phyloP scores from a whole-genome alignment of 176 grass and related monocot genomes.

The Hordeum marinum region DNA sequence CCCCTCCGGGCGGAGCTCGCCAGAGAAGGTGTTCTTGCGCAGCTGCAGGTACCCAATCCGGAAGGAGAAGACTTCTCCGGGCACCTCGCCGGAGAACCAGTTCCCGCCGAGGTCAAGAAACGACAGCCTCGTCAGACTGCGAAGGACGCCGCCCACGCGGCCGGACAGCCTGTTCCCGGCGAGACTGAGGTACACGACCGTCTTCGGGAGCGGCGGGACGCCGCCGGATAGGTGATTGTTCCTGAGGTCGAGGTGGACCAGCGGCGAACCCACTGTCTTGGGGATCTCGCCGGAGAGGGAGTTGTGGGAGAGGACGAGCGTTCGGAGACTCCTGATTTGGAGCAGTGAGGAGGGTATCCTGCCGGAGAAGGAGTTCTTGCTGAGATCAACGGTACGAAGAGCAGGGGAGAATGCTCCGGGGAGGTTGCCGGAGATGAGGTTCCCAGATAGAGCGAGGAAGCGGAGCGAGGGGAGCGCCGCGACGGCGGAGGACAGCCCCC shows the following conservation, averaged over 20 bases:
- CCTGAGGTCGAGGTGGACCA: slow-evolving; percentile 67
- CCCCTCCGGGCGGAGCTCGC: slow-evolving; percentile 38
- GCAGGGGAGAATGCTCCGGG: slow-evolving; percentile 27
- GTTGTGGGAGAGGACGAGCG: slow-evolving; percentile 71
- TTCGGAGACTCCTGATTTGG: slow-evolving; percentile 24
- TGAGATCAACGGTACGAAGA: slow-evolving; percentile 67
- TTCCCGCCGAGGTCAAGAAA: slow-evolving; percentile 80
- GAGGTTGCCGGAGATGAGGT: slow-evolving; percentile 49
- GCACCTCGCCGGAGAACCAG: slow-evolving; percentile 57
- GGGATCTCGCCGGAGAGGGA: slow-evolving; percentile 39
- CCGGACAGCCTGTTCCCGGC: slow-evolving; percentile 67
- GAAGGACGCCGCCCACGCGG: slow-evolving; percentile 29
- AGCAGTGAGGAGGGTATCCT: slow-evolving; percentile 39
- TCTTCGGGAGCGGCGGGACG: slow-evolving; percentile 40
- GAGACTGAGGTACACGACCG: slow-evolving; percentile 66
- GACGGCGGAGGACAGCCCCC: slow-evolving; percentile 18
- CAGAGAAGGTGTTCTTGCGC: slow-evolving; percentile 66
- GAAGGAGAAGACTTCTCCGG: slow-evolving; percentile 53
- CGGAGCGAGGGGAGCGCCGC: slow-evolving; percentile 46
- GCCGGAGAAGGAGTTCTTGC: slow-evolving; percentile 52
- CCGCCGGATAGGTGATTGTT: slow-evolving; percentile 42
- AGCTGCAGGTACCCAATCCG: slow-evolving; percentile 58
- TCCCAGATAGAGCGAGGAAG: slow-evolving; percentile 60
- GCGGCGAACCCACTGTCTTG: not conserved
- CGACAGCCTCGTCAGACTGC: slow-evolving; percentile 30